Base-by-base conservation (phyloP, 2,329 filamentous ascomycete genomes). In the Colletotrichum lupini region DNA sequence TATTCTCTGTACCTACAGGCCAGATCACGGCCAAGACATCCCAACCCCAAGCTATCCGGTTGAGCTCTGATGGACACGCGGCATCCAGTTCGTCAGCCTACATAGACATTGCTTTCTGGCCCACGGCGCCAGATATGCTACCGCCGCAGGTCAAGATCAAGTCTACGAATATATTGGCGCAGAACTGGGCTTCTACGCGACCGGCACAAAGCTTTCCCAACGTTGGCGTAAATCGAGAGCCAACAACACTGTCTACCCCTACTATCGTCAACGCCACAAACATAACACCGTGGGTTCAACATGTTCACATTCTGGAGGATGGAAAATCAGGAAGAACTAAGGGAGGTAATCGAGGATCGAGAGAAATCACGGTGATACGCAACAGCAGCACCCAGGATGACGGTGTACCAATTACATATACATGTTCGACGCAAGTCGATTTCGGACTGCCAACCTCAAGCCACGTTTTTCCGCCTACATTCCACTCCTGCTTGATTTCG, bases 401-500 rank as follows among this genome's bases (percentile, higher is more conserved):
- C 37, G 73, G 78, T 19, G 77, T 80, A 16, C 79, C 80, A 1
- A 74, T 85, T 72, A 80, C 78, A 68, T 83, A 88, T 76, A 81
- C 81, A 0, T 79, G 87, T 0, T 79, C 79, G 4, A 73, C 90
- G 9, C 79, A 83, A 26, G 77, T 90, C 1, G 87, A 88, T 1
- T 81, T 91, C 68, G 77, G 79, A 9, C 77, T 91, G 26, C 87
- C 88, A 3, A 78, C 81, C 8, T 79, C 80, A 32, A 86, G 83
- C 76, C 88, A 86, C 77, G 81, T 85, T 7, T 88, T 90, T 75
- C 75, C 90, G 16, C 89, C 89, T 0, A 88, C 87, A 2, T 91
- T 91, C 77, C 87, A 90, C 81, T 88, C 86, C 6, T 91, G 89
- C 81, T 85, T 91, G 77, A 81, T 85, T 35, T 88, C 87, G 7